Evolutionary conservation across 192 early-diverging fungal genomes (phyloP), one percentile per base, ranked within the genome.

Genomic region (Coemansia sp.): DNA sequence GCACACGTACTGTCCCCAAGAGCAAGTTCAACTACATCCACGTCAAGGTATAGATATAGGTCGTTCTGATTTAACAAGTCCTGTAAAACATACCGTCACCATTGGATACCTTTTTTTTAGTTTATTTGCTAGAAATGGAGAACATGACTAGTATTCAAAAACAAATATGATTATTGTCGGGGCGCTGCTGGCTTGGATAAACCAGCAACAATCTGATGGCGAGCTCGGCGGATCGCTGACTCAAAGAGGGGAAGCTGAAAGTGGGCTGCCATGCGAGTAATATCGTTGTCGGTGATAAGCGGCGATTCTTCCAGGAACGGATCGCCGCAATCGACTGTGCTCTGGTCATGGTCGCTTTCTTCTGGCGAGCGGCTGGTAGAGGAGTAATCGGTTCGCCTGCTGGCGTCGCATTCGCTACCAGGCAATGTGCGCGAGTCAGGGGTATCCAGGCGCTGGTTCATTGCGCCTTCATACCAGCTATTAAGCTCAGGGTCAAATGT

Each of bases 171-270:
- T 4, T 54, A 38, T 38, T 38, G 34, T 12, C 34, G 34, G 34
- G 53, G 52, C 8, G 41, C 10, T 16, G 41, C 10, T 16, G 66
- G 41, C 65, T 78, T 74, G 54, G 59, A 48, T 16, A 54, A 24
- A 8, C 54, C 21, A 2, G 77, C 63, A 49, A 87, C 67, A 24
- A 87, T 85, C 65, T 87, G 86, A 47, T 74, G 71, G 21, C 84
- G 80, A 24, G 86, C 84, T 5, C 86, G 83, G 10, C 71, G 73
- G 23, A 87, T 51, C 3, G 81, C 71, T 5, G 66, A 38, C 56
- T 85, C 86, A 60, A 87, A 82, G 2, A 56, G 26, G 1, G 84
- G 81, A 8, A 77, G 58, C 31, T 81, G 56, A 21, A 83, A 77
- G 49, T 75, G 70, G 16, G 59, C 26, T 5, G 73, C 72, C 56